These are phyloP conservation scores for Wickerhamiella shivajii DNA, from an alignment of 805 yeast species.

Conservation along the genomic window DNA sequence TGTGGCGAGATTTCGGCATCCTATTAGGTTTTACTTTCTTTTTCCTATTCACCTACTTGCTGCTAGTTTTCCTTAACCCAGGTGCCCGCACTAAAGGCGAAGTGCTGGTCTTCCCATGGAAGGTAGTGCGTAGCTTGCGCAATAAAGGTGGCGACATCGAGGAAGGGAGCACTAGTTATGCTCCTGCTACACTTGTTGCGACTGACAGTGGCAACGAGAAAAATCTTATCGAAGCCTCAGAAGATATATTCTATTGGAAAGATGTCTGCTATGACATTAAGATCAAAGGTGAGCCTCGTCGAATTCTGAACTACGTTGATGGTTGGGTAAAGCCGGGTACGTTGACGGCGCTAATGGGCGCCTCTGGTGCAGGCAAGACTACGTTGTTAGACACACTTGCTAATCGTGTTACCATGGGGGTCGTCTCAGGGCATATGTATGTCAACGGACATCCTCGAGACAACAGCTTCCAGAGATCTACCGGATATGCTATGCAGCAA, in stretches of 20 bases:
- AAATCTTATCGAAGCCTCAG: constrained; percentile 11
- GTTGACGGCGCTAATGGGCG: constrained; percentile 65
- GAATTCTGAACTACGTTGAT: constrained; percentile 31
- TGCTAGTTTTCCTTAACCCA: constrained; percentile 9
- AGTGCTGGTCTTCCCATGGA: constrained; percentile 1
- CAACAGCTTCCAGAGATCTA: constrained; percentile 50
- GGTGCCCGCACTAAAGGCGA: constrained; percentile 8
- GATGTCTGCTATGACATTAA: constrained; percentile 40
- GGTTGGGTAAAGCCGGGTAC: constrained; percentile 69
- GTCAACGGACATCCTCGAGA: constrained; percentile 50
- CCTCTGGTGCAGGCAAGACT: constrained; percentile 72
- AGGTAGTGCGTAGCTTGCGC: constrained; percentile 9
- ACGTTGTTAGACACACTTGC: constrained; percentile 54
- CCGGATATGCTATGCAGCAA: constrained; percentile 66
- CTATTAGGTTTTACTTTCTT: constrained; percentile 34
- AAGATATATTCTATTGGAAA: constrained; percentile 43
- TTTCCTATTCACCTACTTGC: constrained; percentile 12
- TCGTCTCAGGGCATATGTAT: constrained; percentile 51
- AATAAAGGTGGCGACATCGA: constrained; percentile 28
- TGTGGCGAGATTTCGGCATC: constrained; percentile 68
- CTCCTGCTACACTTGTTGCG: no score
- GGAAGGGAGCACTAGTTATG: constrained; percentile 21
- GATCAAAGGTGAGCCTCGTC: constrained; percentile 24
- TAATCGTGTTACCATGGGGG: constrained; percentile 50
- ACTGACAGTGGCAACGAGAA: constrained; percentile 16